Evolutionary conservation across 2,329 filamentous ascomycete genomes (phyloP), one percentile per base, ranked within the genome.

Genomic region (Byssoonygena ceratinophila): DNA sequence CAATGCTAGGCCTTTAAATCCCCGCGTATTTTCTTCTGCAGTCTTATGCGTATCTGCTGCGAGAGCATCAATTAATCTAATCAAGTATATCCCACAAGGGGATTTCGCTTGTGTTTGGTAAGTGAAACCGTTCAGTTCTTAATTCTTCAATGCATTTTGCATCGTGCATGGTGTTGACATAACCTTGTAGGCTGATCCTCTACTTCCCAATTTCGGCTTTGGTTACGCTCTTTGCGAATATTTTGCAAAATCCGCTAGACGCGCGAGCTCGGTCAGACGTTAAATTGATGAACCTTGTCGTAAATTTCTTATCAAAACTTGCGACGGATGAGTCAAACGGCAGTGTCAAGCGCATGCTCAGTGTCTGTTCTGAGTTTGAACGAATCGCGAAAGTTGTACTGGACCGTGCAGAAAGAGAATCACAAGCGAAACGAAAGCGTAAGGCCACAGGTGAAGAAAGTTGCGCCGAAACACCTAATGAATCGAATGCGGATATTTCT

Each of bases 141-240:
- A 4, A 12, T 3, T 8, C 6, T 12, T 18, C 34, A 18, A 4
- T 27, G 40, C 11, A n/a, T 31, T 29, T 23, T 41, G 22, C 29
- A 39, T 8, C 12, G 32, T 14, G 7, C 29, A 4, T 8, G 4
- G 2, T n/a, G 3, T 31, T 45, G 3, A 52, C 16, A 22, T 44
- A 43, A 37, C n/a, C 29, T 3, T 12, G 61, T 46, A 81, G 79
- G 88, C 78, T 98, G 64, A 87, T 96, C 59, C 74, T 97, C 9
- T 98, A 98, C 69, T 98, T 95, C 70, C 92, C 92, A 0, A 90
- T 98, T 7, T 94, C 92, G 0, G 87, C 92, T 1, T 78, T 97
- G 3, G 89, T 98, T 41, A 97, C 92, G 0, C 74, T 98, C 1
- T 98, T 98, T 63, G 90, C 91, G 54, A 96, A 97, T 63, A 94